Percentiles rank a stretch among this genome's conserved stretches.
These are phyloP conservation scores for Cyberlindnera petersonii DNA, from an alignment of 805 yeast species.

Conservation along the genomic window DNA sequence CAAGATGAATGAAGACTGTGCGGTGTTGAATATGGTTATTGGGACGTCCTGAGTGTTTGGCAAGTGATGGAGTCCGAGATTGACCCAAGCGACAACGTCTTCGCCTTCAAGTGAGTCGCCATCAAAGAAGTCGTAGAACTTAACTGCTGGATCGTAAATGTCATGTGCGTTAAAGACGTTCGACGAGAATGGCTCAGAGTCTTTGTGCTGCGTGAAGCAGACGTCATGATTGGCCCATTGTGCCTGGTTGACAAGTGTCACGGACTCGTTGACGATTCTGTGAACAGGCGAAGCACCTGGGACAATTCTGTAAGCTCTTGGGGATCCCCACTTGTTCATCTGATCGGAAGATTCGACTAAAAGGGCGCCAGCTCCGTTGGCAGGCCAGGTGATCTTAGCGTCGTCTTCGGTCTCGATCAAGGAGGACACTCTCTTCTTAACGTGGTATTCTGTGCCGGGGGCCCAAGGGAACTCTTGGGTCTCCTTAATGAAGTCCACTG, in stretches of 20 bases:
- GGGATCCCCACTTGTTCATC: slow-evolving; percentile 27
- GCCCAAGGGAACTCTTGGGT: slow-evolving; percentile 28
- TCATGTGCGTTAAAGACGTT: slow-evolving; percentile 24
- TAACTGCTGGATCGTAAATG: slow-evolving; percentile 23
- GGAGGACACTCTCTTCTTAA: slow-evolving; percentile 15
- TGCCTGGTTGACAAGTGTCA: slow-evolving; percentile 20
- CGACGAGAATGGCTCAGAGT: slow-evolving; percentile 26
- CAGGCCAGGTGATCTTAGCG: slow-evolving; percentile 21
- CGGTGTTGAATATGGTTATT: slow-evolving; percentile 28
- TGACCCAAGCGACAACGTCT: slow-evolving; percentile 30
- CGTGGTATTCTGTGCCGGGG: slow-evolving; percentile 21
- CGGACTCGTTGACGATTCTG: slow-evolving; percentile 20
- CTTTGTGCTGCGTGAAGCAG: slow-evolving; percentile 25
- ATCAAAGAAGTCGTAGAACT: slow-evolving; percentile 25
- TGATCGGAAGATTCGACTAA: slow-evolving; percentile 26
- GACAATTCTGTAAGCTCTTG: slow-evolving; percentile 28
- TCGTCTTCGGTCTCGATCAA: slow-evolving; percentile 23
- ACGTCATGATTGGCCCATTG: slow-evolving; percentile 26
- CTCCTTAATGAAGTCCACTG: slow-evolving; percentile 15
- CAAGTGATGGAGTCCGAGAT: slow-evolving; percentile 28
- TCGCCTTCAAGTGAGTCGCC: slow-evolving; percentile 27
- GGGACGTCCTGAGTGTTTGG: slow-evolving; percentile 31
- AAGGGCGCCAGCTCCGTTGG: slow-evolving; percentile 24
- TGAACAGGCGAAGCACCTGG: slow-evolving; percentile 23
- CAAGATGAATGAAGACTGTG: slow-evolving; percentile 22